These are phyloP conservation scores for Diaporthe citriasiana DNA, from an alignment of 2,329 filamentous ascomycete genomes.

Conservation along the genomic window DNA sequence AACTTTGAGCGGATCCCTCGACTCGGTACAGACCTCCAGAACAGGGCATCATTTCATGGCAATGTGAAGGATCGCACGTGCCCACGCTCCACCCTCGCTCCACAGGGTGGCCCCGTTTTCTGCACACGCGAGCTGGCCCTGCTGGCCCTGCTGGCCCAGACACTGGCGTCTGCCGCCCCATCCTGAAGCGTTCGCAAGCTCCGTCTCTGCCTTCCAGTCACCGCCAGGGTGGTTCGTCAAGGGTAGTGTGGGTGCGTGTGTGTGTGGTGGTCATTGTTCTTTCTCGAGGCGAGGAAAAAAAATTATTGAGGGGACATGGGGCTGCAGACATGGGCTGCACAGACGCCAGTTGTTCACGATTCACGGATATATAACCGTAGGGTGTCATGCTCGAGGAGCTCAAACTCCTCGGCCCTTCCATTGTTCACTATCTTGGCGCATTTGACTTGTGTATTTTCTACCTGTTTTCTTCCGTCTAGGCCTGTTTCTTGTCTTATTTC, in stretches of 20 bases:
- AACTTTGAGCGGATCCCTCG: conserved; percentile 31
- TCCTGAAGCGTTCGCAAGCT: conserved; percentile 41
- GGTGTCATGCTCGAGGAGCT: conserved; percentile 18
- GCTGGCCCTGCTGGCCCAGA: conserved; percentile 32
- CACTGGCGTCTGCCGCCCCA: conserved; percentile 30
- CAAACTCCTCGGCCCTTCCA: conserved; percentile 9
- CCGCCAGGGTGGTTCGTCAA: conserved; percentile 33
- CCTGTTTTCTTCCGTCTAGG: conserved; percentile 37
- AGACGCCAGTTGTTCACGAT: conserved; percentile 21
- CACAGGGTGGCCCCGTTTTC: conserved; percentile 20
- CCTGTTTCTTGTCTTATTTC: conserved; percentile 40
- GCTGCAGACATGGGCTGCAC: conserved; percentile 7
- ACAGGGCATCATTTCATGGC: conserved; percentile 34
- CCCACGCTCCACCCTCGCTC: conserved; percentile 38
- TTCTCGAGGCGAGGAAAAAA: conserved; percentile 5
- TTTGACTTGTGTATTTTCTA: conserved; percentile 36
- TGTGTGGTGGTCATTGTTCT: too few relatives aligned
- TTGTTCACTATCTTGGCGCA: conserved; percentile 22
- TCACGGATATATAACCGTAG: conserved; percentile 32
- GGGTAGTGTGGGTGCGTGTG: not conserved
- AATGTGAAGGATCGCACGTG: conserved; percentile 39
- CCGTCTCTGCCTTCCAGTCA: conserved; percentile 41
- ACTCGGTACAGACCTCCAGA: conserved; percentile 32
- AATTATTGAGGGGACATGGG: not conserved
- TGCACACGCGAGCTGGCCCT: conserved; percentile 33